Percentiles rank a stretch among this genome's conserved stretches.
Conservation (phyloP, 2,329 filamentous ascomycete genomes). For the Aspergillus fumigatiaffinis region DNA sequence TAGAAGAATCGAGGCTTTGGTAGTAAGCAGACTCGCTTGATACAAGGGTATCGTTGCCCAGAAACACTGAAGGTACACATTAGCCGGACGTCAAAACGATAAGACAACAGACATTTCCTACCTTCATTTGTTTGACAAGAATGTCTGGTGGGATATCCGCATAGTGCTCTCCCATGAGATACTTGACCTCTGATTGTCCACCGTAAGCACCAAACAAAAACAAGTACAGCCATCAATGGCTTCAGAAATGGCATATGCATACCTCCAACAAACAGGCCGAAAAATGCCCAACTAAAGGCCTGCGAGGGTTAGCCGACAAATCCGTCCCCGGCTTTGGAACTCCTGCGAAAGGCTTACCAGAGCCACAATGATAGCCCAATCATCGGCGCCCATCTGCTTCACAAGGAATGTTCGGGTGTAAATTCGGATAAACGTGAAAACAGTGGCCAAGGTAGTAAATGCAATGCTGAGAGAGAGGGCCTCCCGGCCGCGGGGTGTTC, state of each 20-base stretch:
- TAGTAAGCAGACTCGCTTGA: conserved; percentile 29
- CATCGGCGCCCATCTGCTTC: conserved; percentile 33
- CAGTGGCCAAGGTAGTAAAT: conserved; percentile 29
- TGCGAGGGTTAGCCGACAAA: conserved; percentile 4
- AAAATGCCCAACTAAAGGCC: conserved; percentile 29
- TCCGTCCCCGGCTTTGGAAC: not conserved
- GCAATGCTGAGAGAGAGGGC: conserved; percentile 27
- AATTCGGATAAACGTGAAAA: conserved; percentile 37
- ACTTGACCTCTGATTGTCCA: conserved; percentile 22
- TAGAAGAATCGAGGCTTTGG: conserved; percentile 34
- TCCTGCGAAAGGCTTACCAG: conserved; percentile 20
- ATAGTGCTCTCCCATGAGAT: conserved; percentile 27
- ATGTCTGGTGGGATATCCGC: conserved; percentile 14
- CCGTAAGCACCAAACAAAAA: not conserved
- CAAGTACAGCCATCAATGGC: not conserved
- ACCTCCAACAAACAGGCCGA: conserved; percentile 28
- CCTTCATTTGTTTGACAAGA: conserved; percentile 24
- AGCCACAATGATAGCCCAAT: conserved; percentile 36
- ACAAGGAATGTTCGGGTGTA: conserved; percentile 35
- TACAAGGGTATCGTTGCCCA: conserved; percentile 33
- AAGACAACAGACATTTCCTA: conserved; percentile 7
- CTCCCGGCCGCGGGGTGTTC: conserved; percentile 21
- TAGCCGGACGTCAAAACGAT: not conserved
- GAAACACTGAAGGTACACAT: conserved; percentile 19
- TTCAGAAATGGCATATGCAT: conserved; percentile 4